Evolutionary conservation across 2,329 filamentous ascomycete genomes (phyloP).

Genomic region (Talaromyces sp.): DNA sequence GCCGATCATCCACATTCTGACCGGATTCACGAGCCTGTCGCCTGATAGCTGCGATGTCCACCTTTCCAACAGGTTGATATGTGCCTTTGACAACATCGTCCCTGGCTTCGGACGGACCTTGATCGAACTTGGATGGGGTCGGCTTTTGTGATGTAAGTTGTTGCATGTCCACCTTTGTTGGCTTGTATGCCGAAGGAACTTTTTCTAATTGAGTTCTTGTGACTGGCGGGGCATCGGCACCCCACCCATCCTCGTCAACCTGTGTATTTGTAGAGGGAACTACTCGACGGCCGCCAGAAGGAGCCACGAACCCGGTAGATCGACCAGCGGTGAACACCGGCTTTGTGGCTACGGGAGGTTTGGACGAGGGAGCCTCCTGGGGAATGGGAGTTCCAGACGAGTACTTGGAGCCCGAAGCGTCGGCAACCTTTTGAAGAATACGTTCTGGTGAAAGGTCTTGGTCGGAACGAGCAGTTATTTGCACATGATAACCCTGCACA

Average conservation of each 20-base stretch:
- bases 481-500: constrained; percentile 79
- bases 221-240: constrained; percentile 84
- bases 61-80: constrained; percentile 92
- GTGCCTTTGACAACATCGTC: constrained; percentile 71
- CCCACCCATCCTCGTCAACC: constrained; percentile 87
- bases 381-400: constrained; percentile 53
- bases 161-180: constrained; percentile 90
- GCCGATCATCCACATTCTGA: constrained; percentile 63
- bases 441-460: constrained; percentile 78
- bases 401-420: constrained; percentile 94
- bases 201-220: constrained; percentile 84
- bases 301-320: constrained; percentile 54
- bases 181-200: constrained; percentile 86
- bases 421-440: constrained; percentile 88
- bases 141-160: constrained; percentile 71
- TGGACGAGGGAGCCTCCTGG: constrained; percentile 49
- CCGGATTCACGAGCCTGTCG: constrained; percentile 62
- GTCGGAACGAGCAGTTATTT: constrained; percentile 91
- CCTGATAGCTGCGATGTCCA: constrained; percentile 91
- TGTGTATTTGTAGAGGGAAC: constrained; percentile 44
- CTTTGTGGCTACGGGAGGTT: constrained; percentile 73
- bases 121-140: constrained; percentile 32
- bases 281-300: constrained; percentile 58
- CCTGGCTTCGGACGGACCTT: constrained; percentile 37
- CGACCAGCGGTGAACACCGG: constrained; percentile 81